phyloP scores from a whole-genome alignment of 306 rosid genomes.

The Dryas octopetala region DNA sequence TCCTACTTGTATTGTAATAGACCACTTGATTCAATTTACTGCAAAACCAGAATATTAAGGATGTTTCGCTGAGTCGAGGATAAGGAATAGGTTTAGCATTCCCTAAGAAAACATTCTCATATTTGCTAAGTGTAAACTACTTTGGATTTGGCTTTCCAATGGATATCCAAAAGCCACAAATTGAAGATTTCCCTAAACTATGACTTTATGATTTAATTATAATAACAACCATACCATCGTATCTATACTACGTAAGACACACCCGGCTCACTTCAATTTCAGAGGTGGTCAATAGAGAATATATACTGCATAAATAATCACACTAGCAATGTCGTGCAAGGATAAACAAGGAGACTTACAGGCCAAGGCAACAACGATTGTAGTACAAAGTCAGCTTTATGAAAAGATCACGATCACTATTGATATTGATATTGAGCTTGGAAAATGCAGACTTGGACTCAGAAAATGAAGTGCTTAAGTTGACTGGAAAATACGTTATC shows the following conservation, averaged over 20 bases:
- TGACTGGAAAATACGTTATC: neutral
- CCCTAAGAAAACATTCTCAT: neutral
- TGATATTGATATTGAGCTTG: neutral
- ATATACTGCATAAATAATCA: neutral
- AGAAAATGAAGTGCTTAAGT: neutral
- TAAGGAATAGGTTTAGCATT: no score
- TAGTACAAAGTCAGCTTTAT: conserved; percentile 3
- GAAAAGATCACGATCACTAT: neutral
- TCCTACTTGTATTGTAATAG: neutral
- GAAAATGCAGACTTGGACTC: neutral
- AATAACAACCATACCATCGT: no score
- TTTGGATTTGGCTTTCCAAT: no score
- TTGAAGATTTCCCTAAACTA: no score
- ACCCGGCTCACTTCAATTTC: no score
- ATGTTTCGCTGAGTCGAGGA: no score
- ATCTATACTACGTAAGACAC: no score
- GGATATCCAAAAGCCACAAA: no score
- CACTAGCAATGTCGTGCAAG: neutral
- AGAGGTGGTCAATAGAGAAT: neutral
- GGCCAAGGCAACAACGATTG: neutral
- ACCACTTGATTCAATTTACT: neutral
- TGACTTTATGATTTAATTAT: no score
- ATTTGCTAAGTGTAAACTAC: neutral
- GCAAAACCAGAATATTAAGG: neutral
- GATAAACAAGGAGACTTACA: neutral